Percentiles rank a stretch among this genome's conserved stretches.
phyloP scores from a whole-genome alignment of 768 basidiomycete species.

The Hygrophorus pudorinus region DNA sequence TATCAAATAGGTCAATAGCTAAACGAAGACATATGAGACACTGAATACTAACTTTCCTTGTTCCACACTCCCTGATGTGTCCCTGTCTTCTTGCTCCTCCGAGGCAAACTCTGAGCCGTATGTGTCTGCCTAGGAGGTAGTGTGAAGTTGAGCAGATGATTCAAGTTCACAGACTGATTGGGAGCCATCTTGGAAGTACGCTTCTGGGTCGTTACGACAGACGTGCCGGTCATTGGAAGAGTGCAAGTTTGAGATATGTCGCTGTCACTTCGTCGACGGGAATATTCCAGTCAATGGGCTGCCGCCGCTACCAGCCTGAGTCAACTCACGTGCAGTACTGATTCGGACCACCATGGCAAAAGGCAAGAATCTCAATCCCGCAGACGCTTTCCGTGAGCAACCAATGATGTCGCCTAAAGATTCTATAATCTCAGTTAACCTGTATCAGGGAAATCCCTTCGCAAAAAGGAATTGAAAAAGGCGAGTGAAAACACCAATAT shows the following conservation, averaged over 20 bases:
- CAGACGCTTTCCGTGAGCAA: conserved; percentile 80
- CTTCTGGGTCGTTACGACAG: conserved; percentile 27
- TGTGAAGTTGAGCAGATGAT: conserved; percentile 90
- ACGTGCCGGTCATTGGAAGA: conserved; percentile 14
- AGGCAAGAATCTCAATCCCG: conserved; percentile 81
- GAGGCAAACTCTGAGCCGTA: conserved; percentile 45
- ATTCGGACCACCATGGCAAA: conserved; percentile 53
- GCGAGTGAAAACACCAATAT: conserved; percentile 28
- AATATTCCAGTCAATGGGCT: not conserved
- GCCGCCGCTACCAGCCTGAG: not conserved
- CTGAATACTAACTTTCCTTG: conserved; percentile 71
- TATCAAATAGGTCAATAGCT: conserved; percentile 8
- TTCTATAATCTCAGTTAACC: conserved; percentile 2
- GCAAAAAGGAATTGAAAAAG: conserved; percentile 95
- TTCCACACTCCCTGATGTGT: conserved; percentile 67
- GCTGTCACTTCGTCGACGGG: not conserved
- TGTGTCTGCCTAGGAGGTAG: conserved; percentile 78
- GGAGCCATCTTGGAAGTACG: conserved; percentile 62
- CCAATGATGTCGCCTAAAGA: not conserved
- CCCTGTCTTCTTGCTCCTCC: conserved; percentile 66
- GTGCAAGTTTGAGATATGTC: not conserved
- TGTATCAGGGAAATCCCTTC: conserved; percentile 71
- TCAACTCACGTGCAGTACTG: not conserved
- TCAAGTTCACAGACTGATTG: conserved; percentile 49
- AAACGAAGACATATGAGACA: conserved; percentile 8